Evolutionary conservation across 1,139 yeast species (phyloP), one percentile per base, ranked within the genome.

Genomic region (Wickerhamomyces sp.): DNA sequence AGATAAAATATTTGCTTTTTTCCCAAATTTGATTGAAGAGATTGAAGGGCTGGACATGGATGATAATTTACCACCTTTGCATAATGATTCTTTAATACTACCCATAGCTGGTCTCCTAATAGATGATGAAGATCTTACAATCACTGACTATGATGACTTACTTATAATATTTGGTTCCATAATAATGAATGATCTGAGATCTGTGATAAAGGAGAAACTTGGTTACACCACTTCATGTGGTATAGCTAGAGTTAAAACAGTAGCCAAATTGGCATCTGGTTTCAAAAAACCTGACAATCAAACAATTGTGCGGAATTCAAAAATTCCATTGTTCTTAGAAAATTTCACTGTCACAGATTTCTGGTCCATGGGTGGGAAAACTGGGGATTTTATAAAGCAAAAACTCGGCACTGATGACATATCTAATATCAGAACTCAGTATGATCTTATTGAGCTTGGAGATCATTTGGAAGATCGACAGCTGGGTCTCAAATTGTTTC

Each of bases 211-310:
- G 45, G 56, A 66, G 1, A 71, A 70, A 28, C 65, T 90, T 35
- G 83, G 86, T 1, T 92, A 87, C 55, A 87, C 95, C 0, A 88
- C 97, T 0, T 88, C 97, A 0, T 94, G 95, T 16, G 98, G 98
- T 0, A 63, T 92, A 3, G 85, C 87, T 0, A 66, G 83, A 17
- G 85, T 79, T 41, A 88, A 88, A 57, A 74, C 80, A 3, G 61
- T 90, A 18, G 92, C 97, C 3, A 92, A 92, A 57, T 64, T 92
- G n/a, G 96, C 95, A 0, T 89, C 95, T 12, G 95, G 92, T 4
- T 81, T 68, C 52, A 72, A 74, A 39, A 92, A 92, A 53, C 98
- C 98, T 0, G 81, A 88, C 57, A 77, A 81, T 36, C 98, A 92
- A 57, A 88, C 97, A 0, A 70, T 86, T 3, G 68, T 92, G 0